Conservation (phyloP, 208 protist genomes). For the Perkinsela sp. region DNA sequence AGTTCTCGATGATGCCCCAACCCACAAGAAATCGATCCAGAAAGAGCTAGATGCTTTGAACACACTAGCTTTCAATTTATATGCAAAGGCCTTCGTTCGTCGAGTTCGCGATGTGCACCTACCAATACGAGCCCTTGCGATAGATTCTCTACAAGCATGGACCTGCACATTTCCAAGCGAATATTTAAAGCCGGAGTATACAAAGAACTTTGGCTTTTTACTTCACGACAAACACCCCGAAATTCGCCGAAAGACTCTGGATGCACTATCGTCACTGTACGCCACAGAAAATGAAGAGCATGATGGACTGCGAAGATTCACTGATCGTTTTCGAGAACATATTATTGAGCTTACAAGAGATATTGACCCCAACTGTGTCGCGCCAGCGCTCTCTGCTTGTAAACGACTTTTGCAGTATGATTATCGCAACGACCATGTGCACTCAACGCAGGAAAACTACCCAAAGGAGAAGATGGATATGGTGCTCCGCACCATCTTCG, state of each 20-base stretch:
- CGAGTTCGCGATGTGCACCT: conserved; percentile 43
- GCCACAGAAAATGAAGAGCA: conserved; percentile 17
- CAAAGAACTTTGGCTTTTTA: conserved; percentile 59
- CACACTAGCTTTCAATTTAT: conserved; percentile 29
- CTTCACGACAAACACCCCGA: conserved; percentile 48
- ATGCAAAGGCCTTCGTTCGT: conserved; percentile 40
- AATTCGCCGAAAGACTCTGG: conserved; percentile 30
- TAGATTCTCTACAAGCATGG: conserved; percentile 34
- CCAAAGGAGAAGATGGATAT: conserved; percentile 38
- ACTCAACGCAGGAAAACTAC: conserved; percentile 15
- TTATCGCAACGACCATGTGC: conserved; percentile 16
- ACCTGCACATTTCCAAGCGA: conserved; percentile 30
- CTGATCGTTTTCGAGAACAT: conserved; percentile 39
- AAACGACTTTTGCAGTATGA: conserved; percentile 31
- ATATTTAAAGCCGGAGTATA: conserved; percentile 54
- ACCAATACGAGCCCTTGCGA: conserved; percentile 31
- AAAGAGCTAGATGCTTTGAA: conserved; percentile 12
- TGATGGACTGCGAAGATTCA: conserved; percentile 36
- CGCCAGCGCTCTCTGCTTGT: conserved; percentile 44
- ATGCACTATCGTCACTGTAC: conserved; percentile 29
- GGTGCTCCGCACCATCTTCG: conserved; percentile 31
- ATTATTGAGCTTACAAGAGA: conserved; percentile 51
- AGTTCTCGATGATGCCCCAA: conserved; percentile 12
- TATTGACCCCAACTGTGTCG: conserved; percentile 31
- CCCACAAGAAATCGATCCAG: conserved; percentile 10